These are phyloP conservation scores for Xylaria cubensis DNA, from an alignment of 495 filamentous ascomycete genomes.

Conservation along the genomic window DNA sequence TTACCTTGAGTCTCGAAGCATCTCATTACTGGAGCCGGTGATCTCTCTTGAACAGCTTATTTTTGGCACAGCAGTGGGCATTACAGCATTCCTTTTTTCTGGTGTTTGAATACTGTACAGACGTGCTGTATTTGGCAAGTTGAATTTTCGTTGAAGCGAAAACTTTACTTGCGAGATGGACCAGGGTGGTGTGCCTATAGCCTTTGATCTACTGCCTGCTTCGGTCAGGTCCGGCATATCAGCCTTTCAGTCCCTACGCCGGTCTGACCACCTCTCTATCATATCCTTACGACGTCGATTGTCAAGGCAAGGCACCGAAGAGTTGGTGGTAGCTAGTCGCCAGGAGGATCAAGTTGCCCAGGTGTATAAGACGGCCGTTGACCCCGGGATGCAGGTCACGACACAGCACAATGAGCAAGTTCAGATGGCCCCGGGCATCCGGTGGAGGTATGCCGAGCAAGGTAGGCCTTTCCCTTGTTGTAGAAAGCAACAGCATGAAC, in stretches of 20 bases:
- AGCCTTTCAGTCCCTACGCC: constrained; percentile 36
- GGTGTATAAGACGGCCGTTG: constrained; percentile 29
- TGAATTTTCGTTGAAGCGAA: background rate
- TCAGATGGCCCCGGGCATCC: constrained; percentile 33
- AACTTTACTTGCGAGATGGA: constrained; percentile 29
- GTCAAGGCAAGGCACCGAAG: background rate
- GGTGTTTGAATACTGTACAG: background rate
- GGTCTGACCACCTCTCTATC: constrained; percentile 32
- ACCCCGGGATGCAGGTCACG: constrained; percentile 19
- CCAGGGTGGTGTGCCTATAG: constrained; percentile 37
- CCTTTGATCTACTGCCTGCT: constrained; percentile 40
- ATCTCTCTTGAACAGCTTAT: background rate
- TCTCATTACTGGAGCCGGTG: background rate
- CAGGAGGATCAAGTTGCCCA: constrained; percentile 23
- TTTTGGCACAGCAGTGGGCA: background rate
- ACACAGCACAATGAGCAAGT: background rate
- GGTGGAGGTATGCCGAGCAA: constrained; percentile 44
- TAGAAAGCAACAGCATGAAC: background rate
- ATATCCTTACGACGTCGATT: constrained; percentile 29
- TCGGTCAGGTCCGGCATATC: constrained; percentile 40
- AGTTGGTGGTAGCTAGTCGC: constrained; percentile 20
- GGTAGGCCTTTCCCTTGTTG: constrained; percentile 30
- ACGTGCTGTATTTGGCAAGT: background rate
- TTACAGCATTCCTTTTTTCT: background rate
- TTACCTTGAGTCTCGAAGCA: background rate